These are phyloP conservation scores for Schizophyllum amplum DNA, from an alignment of 1,284 basidiomycete genomes.

Conservation along the genomic window DNA sequence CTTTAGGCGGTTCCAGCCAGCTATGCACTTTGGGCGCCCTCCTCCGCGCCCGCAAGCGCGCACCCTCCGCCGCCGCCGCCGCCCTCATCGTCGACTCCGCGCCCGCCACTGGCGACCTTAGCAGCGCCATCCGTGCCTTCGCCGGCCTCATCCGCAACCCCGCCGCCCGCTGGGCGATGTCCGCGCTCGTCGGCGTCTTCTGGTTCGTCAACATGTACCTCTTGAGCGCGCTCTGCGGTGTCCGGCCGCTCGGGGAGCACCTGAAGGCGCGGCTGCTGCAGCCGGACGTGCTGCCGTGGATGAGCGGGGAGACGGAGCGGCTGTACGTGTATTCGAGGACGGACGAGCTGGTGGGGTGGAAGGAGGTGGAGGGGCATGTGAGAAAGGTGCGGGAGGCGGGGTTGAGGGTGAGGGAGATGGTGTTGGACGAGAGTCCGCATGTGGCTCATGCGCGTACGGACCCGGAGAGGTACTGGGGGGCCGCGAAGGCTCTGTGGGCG, in stretches of 20 bases:
- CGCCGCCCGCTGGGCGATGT: slow-evolving; percentile 18
- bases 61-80: slow-evolving; percentile 8
- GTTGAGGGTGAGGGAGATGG: slow-evolving; percentile 27
- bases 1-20: slow-evolving; percentile 37
- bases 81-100: slow-evolving; percentile 43
- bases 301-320: slow-evolving; percentile 31
- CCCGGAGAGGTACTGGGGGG: slow-evolving; percentile 41
- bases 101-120: slow-evolving; percentile 30
- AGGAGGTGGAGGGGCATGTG: slow-evolving; percentile 35
- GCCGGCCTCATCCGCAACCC: slow-evolving; percentile 28
- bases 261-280: slow-evolving; percentile 25
- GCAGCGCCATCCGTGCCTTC: slow-evolving; percentile 30
- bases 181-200: slow-evolving; percentile 16
- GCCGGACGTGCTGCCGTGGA: slow-evolving; percentile 37
- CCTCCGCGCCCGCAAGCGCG: slow-evolving; percentile 20
- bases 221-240: slow-evolving; percentile 10
- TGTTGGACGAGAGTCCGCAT: slow-evolving; percentile 41
- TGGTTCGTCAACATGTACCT: slow-evolving; percentile 15
- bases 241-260: slow-evolving; percentile 12
- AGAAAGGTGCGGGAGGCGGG: slow-evolving; percentile 27
- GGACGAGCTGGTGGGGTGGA: slow-evolving; percentile 37
- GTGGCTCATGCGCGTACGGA: slow-evolving; percentile 46
- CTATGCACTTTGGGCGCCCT: slow-evolving; percentile 30
- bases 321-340: slow-evolving; percentile 46
- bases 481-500: slow-evolving; percentile 30